Evolutionary conservation across 108 stramenopile genomes (phyloP), one percentile per base, ranked within the genome.

Genomic region (Stephanodiscus triporus): DNA sequence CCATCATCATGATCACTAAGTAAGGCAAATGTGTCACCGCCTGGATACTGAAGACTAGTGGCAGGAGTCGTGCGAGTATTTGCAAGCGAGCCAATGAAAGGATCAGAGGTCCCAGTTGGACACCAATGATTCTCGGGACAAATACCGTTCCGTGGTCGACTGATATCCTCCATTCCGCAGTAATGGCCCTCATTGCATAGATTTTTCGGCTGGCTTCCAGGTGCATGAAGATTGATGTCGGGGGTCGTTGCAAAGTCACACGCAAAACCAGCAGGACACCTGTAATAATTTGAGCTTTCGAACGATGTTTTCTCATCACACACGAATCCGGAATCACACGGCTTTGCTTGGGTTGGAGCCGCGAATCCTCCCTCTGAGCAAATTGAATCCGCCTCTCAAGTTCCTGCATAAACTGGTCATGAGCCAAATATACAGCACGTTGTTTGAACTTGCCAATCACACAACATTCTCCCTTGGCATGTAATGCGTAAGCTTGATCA

Each of bases 301-400:
- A 86, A 69, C 23, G 82, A 86, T 17, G 94, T 87, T 9, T 48
- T 53, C 60, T 93, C 88, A 30, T 91, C 93, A 56, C 95, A 96
- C 20, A 96, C 76, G 65, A 86, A 96, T 10, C 93, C 93, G 64
- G 88, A 87, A 19, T 78, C 74, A 63, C 95, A 96, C 8, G 93
- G 65, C 63, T 87, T 83, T 9, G 88, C 88, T 72, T 92, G 77
- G 11, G 87, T 49, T 27, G 50, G 63, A 38, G 72, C n/a, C n/a
- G n/a, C 48, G 2, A 42, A 56, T 20, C 61, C 27, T 47, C 74
- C 78, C 24, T 84, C 75, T 11, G 63, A 56, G 69, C 95, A 94
- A 42, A 96, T 91, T 16, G 81, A 60, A 71, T 96, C 95, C n/a
- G 92, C 93, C 82, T 96, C 95, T 56, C 95, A 96, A 3, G 92